A percentile compares a stretch with the other conserved stretches of the same genome.
These are phyloP conservation scores for Gigaspora rosea DNA, from an alignment of 192 early-diverging fungal species.

Conservation along the genomic window DNA sequence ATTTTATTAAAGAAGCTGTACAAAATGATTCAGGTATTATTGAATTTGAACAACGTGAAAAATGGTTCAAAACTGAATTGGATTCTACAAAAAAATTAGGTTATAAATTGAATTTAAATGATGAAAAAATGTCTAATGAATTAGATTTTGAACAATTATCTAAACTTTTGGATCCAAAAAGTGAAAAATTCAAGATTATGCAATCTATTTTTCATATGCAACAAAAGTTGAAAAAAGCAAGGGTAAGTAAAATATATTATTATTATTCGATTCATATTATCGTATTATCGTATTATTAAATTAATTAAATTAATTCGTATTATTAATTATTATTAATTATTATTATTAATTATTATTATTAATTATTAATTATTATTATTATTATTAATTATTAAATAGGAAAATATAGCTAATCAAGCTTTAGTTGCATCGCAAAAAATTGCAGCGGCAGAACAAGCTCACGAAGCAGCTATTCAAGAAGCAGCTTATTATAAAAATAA, in stretches of 20 bases:
- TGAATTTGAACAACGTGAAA: constrained; percentile 45
- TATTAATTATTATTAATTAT: too few relatives aligned
- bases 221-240: constrained; percentile 46
- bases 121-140: constrained; percentile 20
- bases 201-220: constrained; percentile 51
- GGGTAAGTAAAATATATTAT: constrained; percentile 7
- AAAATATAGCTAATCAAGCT: constrained; percentile 30
- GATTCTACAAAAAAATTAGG: constrained; percentile 39
- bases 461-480: constrained; percentile 55
- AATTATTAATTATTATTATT: too few relatives aligned
- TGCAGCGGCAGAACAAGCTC: constrained; percentile 49
- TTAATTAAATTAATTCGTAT: too few relatives aligned
- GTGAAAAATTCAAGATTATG: constrained; percentile 51
- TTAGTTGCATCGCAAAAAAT: constrained; percentile 51
- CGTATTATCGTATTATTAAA: too few relatives aligned
- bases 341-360: too few relatives aligned
- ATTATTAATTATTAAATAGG: too few relatives aligned
- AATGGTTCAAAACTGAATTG: constrained; percentile 47
- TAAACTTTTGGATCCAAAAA: constrained; percentile 38
- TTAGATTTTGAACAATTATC: constrained; percentile 35
- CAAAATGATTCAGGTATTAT: constrained; percentile 34
- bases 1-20: constrained; percentile 28
- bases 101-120: constrained; percentile 23
- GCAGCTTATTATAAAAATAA: constrained; percentile 55
- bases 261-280: too few relatives aligned